phyloP scores from a whole-genome alignment of 2,329 filamentous ascomycete species.

The Daldinia sp. region DNA sequence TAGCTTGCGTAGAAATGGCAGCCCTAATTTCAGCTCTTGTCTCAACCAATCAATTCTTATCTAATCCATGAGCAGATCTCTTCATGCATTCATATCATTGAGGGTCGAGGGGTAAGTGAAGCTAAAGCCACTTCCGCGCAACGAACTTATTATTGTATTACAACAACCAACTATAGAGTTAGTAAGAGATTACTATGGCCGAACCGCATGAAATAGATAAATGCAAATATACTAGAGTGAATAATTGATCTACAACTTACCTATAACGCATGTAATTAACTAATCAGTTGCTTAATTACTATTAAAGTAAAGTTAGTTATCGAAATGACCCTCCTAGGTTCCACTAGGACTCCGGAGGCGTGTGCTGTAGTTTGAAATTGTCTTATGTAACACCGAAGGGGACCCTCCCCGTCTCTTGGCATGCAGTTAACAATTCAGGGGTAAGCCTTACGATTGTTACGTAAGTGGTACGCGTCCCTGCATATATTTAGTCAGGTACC shows the following conservation, averaged over 20 bases:
- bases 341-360: background rate
- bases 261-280: no score
- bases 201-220: background rate
- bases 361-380: background rate
- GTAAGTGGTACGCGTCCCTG: conserved; percentile 31
- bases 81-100: background rate
- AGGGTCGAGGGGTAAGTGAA: conserved; percentile 4
- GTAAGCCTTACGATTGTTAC: conserved; percentile 20
- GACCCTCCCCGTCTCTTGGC: conserved; percentile 1
- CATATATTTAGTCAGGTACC: conserved; percentile 23
- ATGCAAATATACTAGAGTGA: background rate
- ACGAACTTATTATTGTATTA: background rate
- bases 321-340: background rate
- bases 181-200: background rate
- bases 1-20: conserved; percentile 27
- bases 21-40: conserved; percentile 33
- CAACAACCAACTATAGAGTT: background rate
- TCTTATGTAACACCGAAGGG: background rate
- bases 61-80: conserved; percentile 3
- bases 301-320: background rate
- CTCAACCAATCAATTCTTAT: conserved; percentile 20
- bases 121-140: background rate
- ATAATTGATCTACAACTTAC: background rate
- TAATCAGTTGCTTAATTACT: background rate
- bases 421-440: conserved; percentile 17